Conservation (phyloP, 495 filamentous ascomycete species). For the Annulohypoxylon nitens region DNA sequence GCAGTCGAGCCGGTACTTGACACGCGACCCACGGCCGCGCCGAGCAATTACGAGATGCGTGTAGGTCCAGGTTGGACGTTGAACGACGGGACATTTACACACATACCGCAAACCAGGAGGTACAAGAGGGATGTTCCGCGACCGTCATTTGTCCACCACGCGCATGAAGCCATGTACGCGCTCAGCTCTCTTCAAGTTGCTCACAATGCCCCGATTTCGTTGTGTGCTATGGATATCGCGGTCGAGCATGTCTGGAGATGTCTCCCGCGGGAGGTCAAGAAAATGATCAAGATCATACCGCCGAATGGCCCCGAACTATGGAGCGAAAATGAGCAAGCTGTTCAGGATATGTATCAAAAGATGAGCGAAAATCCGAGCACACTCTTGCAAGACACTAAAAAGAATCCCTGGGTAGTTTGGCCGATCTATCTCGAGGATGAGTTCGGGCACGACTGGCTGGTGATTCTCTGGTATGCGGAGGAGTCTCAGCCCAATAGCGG, state of each 20-base stretch:
- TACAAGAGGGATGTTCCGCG: constrained; percentile 40
- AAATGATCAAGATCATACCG: constrained; percentile 4
- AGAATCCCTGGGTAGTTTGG: constrained; percentile 41
- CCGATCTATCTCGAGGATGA: constrained; percentile 50
- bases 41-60: constrained; percentile 25
- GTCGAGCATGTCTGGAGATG: constrained; percentile 40
- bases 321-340: constrained; percentile 11
- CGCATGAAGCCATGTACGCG: constrained; percentile 29
- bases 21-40: not conserved
- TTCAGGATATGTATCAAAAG: constrained; percentile 20
- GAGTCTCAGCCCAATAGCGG: not conserved
- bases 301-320: constrained; percentile 46
- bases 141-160: constrained; percentile 25
- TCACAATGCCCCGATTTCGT: constrained; percentile 34
- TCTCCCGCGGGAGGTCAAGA: constrained; percentile 13
- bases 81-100: constrained; percentile 43
- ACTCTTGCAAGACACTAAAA: constrained; percentile 28
- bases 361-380: constrained; percentile 26
- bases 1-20: not conserved
- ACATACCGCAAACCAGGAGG: constrained; percentile 35
- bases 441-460: constrained; percentile 42
- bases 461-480: constrained; percentile 34
- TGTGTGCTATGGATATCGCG: constrained; percentile 39
- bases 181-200: constrained; percentile 47
- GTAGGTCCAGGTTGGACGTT: constrained; percentile 43